Base-by-base conservation (phyloP, 2,329 filamentous ascomycete genomes). In the Diplodia mutila region DNA sequence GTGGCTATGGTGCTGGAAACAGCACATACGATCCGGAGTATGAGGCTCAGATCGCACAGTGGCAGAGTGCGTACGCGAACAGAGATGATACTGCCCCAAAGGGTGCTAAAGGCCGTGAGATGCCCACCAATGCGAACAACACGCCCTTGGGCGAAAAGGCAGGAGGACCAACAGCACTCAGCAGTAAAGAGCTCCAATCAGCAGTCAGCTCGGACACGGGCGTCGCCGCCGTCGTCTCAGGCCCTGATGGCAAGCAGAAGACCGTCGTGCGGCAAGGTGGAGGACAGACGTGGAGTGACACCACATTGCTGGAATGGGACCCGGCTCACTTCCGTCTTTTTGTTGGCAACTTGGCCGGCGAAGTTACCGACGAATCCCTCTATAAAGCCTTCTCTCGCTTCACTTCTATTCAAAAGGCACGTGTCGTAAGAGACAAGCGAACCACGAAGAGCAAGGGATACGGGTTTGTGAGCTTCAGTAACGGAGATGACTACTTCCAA, bases 401-500 rank as follows among this genome's bases (percentile, higher is more conserved):
- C 85, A 85, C 88, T 21, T 96, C 93, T 1, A 89, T 98, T 27
- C 91, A 94, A 72, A 98, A 97, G 79, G 93, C 94, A 21, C 90
- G 94, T 61, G 95, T 99, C 37, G 90, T 98, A 69, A 89, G 95
- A 63, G 95, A 99, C 82, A 98, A 97, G 84, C 89, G 93, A 69
- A 97, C 94, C 0, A 95, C 91, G 67, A 99, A 99, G 82, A 96
- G 92, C 75, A 97, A 95, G 78, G 95, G 94, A 0, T 99, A 92
- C 77, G 95, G 95, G 2, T 99, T 99, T 76, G 94, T 99, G 67
- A 95, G 92, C 79, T 98, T 99, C 81, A 91, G 90, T 74, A 92
- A 97, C 76, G 92, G 93, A 34, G 95, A 99, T 78, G 94, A 97
- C 75, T 98, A 96, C 78, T 98, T 99, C 84, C 89, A 92, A 74